Percentiles rank a stretch among this genome's conserved stretches.
Conservation (phyloP, 176 grass and related monocot genomes). For the Hsuehochloa calcarea region DNA sequence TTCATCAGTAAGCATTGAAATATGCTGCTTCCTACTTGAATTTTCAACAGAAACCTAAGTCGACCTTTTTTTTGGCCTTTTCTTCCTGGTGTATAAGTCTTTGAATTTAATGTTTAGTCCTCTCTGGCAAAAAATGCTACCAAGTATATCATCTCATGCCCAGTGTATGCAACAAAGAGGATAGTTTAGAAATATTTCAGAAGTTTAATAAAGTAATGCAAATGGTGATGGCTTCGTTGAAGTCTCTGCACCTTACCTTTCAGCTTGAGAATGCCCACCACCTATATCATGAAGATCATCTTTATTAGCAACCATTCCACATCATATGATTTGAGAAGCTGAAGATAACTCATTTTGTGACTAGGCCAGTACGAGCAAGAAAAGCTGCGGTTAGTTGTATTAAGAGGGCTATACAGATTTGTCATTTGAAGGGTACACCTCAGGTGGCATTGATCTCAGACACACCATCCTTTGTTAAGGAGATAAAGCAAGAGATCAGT, state of each 20-base stretch:
- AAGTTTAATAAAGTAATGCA: not conserved
- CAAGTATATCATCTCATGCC: not conserved
- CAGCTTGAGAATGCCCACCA: not conserved
- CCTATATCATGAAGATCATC: not conserved
- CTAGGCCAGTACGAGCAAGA: constrained; percentile 67
- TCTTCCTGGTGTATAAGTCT: constrained; percentile 1
- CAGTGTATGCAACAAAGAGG: not conserved
- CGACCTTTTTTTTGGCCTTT: not conserved
- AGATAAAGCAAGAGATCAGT: constrained; percentile 63
- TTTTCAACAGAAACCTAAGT: not conserved
- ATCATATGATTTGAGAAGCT: constrained; percentile 23
- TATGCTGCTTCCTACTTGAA: constrained; percentile 10
- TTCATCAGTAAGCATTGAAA: constrained; percentile 4
- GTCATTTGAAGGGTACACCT: constrained; percentile 36
- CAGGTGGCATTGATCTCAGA: constrained; percentile 74
- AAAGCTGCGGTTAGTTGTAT: constrained; percentile 87
- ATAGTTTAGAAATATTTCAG: not conserved
- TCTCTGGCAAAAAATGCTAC: not conserved
- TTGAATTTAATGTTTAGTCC: not conserved
- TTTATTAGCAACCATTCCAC: not conserved
- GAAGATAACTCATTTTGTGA: constrained; percentile 34
- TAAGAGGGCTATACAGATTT: constrained; percentile 61
- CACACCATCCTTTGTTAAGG: constrained; percentile 70
- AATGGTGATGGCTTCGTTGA: not conserved
- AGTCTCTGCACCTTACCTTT: not conserved